Evolutionary conservation across 169 alveolate genomes (phyloP), one percentile per base, ranked within the genome.

Genomic region (Theileria sp.): DNA sequence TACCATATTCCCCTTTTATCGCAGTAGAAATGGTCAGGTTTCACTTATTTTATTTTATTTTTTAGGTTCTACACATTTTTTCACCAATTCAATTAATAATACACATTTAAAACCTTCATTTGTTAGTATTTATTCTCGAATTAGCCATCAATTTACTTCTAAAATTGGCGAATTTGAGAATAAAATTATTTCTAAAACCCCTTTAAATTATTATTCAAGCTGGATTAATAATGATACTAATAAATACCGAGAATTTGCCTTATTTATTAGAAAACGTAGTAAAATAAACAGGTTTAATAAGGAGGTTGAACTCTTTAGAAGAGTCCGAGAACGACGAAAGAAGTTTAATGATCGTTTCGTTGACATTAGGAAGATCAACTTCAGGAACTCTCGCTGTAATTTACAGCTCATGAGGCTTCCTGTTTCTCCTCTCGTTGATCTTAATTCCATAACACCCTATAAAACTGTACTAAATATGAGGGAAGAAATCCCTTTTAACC

Each of bases 381-480:
- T 90, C 71, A 65, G 87, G 72, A 90, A 90, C 66, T 92, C 86
- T 76, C 83, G 87, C 71, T 85, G 92, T 75, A 85, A 87, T 74
- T 73, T 77, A n/a, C 77, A 73, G 73, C 86, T 87, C 56, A 77
- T 88, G 86, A 74, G 88, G 28, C 86, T 87, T 44, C 94, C 94
- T 12, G 94, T 77, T 4, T 81, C 91, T 34, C 94, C 94, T 19
- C 64, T 85, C 80, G 82, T 88, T 4, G 86, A 90, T 58, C 68
- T 90, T 28, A 77, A 77, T 66, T 79, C 87, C 26, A 71, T 90
- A 36, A 87, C 88, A 51, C 94, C 94, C 36, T 90, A 82, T 61
- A 90, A 90, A 78, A 90, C 91, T 28, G 88, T 90, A 34, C 80
- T 76, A n/a, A 32, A 70, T 26, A 77, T 84, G 86, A 76, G 82